Percentiles rank a stretch among this genome's conserved stretches.
Evolutionary conservation across 2,329 filamentous ascomycete species (phyloP).

Genomic region (Mollisia scopiformis): DNA sequence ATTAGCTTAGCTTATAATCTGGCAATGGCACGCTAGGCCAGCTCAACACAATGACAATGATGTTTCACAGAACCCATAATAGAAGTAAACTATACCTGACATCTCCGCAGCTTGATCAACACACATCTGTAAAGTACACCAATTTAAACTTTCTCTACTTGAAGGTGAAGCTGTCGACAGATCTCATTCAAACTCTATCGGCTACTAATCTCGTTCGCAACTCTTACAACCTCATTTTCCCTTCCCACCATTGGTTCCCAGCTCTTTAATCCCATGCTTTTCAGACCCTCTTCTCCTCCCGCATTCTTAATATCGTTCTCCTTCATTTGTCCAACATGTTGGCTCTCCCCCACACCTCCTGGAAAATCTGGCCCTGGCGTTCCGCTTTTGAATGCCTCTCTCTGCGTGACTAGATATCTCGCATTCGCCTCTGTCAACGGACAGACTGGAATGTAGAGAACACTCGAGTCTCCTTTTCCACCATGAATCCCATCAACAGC

Average conservation of each 20-base stretch:
- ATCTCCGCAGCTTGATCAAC: too few species aligned
- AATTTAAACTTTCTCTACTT: too few species aligned
- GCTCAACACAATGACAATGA: too few species aligned
- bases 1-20: too few species aligned
- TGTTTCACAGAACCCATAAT: too few species aligned
- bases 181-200: neutral
- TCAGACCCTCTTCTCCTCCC: conserved; percentile 53
- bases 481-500: conserved; percentile 79
- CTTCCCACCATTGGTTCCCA: conserved; percentile 40
- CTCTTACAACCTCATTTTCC: neutral
- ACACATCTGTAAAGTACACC: too few species aligned
- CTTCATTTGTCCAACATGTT: conserved; percentile 48
- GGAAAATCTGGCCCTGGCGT: conserved; percentile 73
- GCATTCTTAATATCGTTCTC: conserved; percentile 32
- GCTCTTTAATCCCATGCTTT: conserved; percentile 60
- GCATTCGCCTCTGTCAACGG: conserved; percentile 78
- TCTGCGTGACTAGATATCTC: conserved; percentile 70
- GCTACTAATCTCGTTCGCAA: conserved; percentile 3
- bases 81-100: too few species aligned
- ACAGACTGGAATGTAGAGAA: conserved; percentile 87
- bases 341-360: conserved; percentile 68
- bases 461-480: conserved; percentile 75
- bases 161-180: too few species aligned
- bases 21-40: too few species aligned
- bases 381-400: conserved; percentile 70